Base-by-base conservation (phyloP, 2,329 filamentous ascomycete species). In the Ophiostoma tasmaniense region DNA sequence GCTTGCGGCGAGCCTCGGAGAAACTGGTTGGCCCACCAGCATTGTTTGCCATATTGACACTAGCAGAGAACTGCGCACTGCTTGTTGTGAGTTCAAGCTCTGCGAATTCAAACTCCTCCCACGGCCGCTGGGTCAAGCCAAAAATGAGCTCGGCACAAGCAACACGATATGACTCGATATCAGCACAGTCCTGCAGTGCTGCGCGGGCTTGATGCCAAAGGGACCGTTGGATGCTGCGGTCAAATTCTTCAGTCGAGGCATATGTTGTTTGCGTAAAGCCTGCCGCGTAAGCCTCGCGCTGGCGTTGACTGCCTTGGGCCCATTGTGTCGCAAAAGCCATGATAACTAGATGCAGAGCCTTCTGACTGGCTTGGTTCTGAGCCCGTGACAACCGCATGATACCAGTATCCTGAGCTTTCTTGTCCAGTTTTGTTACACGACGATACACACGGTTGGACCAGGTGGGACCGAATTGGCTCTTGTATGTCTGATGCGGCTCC, bases 261-360 rank as follows among this genome's bases (percentile, higher is more conserved):
- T 65, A 28, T 1, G 33, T 25, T 17, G 33, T 64, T 22, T 39
- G 62, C n/a, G 62, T 33, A 17, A 70, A 71, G 66, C 70, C 70
- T 8, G 62, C 5, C 10, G 30, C n/a, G 65, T 73, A 74, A 61
- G 68, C 50, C 66, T 75, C 71, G 37, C 73, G 71, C 66, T 71
- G 71, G 39, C 77, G 73, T 14, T 70, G 72, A 30, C 78, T 79
- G 4, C 75, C 75, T 64, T 81, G 80, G 0, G 80, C 76, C 81
- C 83, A 84, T 71, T 85, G 83, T 0, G 82, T 81, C 3, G 83
- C 81, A 73, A 85, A 85, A 0, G 83, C 80, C 77, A 84, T 81
- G 65, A 85, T 83, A 2, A 79, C 78, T 3, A 81, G 74, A 66
- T 84, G 80, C 11, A 85, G 73, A 1, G 83, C 83, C 67, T 77